Evolutionary conservation across 2,329 filamentous ascomycete species (phyloP).

Genomic region (Neonectria ditissima): DNA sequence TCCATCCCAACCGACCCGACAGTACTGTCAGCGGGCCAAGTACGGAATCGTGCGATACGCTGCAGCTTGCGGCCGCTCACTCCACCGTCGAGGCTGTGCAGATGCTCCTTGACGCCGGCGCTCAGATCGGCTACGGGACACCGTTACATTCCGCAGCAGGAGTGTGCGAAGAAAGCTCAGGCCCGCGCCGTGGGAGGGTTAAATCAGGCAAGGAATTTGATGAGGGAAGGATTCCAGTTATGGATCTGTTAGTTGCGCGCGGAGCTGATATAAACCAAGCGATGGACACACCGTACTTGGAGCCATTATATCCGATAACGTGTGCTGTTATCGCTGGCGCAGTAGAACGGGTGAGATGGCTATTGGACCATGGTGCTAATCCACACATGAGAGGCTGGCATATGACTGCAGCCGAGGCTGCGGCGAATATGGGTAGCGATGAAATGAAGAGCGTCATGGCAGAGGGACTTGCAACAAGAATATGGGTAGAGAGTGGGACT

Average conservation of each 20-base stretch:
- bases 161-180: constrained; percentile 1
- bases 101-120: constrained; percentile 33
- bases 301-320: constrained; percentile 28
- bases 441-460: constrained; percentile 34
- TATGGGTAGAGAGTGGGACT: too few relatives aligned
- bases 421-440: constrained; percentile 6
- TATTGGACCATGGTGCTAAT: constrained; percentile 34
- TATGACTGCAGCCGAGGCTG: constrained; percentile 32
- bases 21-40: constrained; percentile 25
- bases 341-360: constrained; percentile 33
- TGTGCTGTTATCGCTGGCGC: constrained; percentile 35
- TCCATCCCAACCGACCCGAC: constrained; percentile 24
- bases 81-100: constrained; percentile 18
- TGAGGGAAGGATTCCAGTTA: constrained; percentile 26
- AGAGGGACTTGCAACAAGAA: not conserved
- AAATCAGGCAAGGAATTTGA: constrained; percentile 27
- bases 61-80: constrained; percentile 20
- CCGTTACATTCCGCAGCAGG: constrained; percentile 35
- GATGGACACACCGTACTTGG: constrained; percentile 13
- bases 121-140: constrained; percentile 26
- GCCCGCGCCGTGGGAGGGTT: not conserved
- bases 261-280: constrained; percentile 32
- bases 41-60: constrained; percentile 25
- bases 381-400: constrained; percentile 22
- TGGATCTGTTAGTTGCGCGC: constrained; percentile 26